Base-by-base conservation (phyloP, 768 basidiomycete species). In the Amanita jacksonii region DNA sequence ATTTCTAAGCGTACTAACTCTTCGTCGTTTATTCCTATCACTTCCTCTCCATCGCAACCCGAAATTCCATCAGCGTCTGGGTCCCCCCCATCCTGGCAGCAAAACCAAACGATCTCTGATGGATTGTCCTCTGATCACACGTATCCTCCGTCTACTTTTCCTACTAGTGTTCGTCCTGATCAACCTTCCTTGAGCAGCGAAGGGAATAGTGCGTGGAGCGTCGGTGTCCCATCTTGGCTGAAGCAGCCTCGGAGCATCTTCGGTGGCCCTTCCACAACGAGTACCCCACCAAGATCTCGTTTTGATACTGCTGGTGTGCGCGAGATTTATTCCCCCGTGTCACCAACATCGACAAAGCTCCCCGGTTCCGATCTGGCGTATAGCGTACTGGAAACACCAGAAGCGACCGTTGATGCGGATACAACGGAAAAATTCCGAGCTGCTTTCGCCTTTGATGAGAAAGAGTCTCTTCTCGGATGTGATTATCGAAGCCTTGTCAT, bases 381-480 rank as follows among this genome's bases (percentile, higher is more conserved):
- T 61, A 92, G 90, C 51, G 71, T 94, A 33, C 68, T 93, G 32
- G 89, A 96, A 54, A 75, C 79, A 16, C 80, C 80, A 1, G 77
- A 80, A 50, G 68, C 70, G 22, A 54, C 65, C 5, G 64, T 81
- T 10, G 87, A 91, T 53, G 58, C 65, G 24, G 81, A 81, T 45
- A 68, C 72, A 22, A 65, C 65, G 16, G 82, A 85, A 46, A 91
- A 91, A 61, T 96, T 94, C 57, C 74, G 81, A 38, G 58, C 62
- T 28, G 72, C 77, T 1, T 98, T 98, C 63, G 89, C 91, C 0
- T 81, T 94, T 49, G 81, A 86, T 46, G 88, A 91, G 49, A 88
- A 79, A 59, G 94, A 98, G 65, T 74, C 64, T 12, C 57, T 97
- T 33, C 72, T 97, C 39, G 91, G 90, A 54, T 85, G 94, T 97